These are phyloP conservation scores for Colletotrichum truncatum DNA, from an alignment of 2,329 filamentous ascomycete species.

Conservation along the genomic window DNA sequence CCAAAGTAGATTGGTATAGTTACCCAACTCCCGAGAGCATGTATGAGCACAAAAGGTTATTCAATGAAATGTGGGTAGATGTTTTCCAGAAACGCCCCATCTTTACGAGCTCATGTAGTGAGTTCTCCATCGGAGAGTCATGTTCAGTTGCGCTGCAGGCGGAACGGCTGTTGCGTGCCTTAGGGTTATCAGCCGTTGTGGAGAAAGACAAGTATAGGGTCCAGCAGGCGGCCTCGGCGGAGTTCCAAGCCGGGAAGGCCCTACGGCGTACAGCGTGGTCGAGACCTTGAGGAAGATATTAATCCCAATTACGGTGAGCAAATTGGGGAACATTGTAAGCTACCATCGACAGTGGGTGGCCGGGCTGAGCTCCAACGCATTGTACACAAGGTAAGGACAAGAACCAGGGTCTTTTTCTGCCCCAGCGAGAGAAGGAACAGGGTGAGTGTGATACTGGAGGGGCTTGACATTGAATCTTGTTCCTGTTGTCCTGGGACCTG, in stretches of 20 bases:
- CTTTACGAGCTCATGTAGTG: constrained; percentile 16
- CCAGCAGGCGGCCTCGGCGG: not conserved
- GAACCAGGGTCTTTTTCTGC: too few relatives aligned
- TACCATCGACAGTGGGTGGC: not conserved
- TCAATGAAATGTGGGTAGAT: constrained; percentile 21
- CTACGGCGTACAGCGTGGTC: not conserved
- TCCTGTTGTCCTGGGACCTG: not conserved
- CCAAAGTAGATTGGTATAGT: not conserved
- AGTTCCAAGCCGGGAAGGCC: not conserved
- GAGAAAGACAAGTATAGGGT: not conserved
- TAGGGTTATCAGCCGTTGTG: constrained; percentile 3
- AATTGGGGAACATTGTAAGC: not conserved
- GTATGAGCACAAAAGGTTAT: constrained; percentile 14
- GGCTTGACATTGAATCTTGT: too few relatives aligned
- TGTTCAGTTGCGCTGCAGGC: constrained; percentile 9
- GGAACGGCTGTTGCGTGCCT: constrained; percentile 18
- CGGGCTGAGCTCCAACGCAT: not conserved
- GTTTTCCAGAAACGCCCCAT: constrained; percentile 16
- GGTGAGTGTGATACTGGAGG: too few relatives aligned
- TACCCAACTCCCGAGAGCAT: not conserved
- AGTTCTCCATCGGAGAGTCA: constrained; percentile 23
- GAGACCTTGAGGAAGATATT: not conserved
- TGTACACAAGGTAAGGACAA: too few relatives aligned
- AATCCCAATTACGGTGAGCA: not conserved
- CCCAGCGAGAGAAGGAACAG: too few relatives aligned